Evolutionary conservation across 768 basidiomycete species (phyloP).

Genomic region (Suillus ampliporus): DNA sequence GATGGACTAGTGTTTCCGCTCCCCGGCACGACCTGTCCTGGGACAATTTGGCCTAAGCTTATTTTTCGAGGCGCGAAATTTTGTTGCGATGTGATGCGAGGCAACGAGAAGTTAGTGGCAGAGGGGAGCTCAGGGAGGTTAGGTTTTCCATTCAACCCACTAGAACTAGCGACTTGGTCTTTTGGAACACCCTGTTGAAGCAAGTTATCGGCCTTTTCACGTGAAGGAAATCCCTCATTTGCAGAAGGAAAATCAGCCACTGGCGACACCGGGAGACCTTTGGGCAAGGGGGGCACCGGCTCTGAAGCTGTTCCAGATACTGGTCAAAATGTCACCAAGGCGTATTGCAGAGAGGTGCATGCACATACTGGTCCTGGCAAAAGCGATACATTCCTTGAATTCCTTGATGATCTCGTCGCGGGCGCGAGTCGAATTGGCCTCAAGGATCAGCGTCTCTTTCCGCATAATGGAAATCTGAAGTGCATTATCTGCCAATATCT

Average conservation of each 20-base stretch:
- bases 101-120: constrained; percentile 11
- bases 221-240: background rate
- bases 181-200: constrained; percentile 2
- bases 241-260: constrained; percentile 7
- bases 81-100: constrained; percentile 13
- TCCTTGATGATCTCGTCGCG: constrained; percentile 71
- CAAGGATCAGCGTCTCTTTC: constrained; percentile 81
- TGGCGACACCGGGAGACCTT: constrained; percentile 37
- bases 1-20: constrained; percentile 12
- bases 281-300: constrained; percentile 71
- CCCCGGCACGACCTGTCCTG: constrained; percentile 11
- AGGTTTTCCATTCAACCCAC: background rate
- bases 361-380: constrained; percentile 74
- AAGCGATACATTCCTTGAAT: constrained; percentile 85
- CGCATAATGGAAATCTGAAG: constrained; percentile 84
- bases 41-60: constrained; percentile 8
- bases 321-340: constrained; percentile 27
- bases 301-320: constrained; percentile 65
- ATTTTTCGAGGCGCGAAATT: constrained; percentile 12
- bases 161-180: background rate
- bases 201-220: background rate
- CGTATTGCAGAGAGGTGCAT: constrained; percentile 2
- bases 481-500: constrained; percentile 59
- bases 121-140: constrained; percentile 1
- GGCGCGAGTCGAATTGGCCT: constrained; percentile 58